These are phyloP conservation scores for Alternaria ventricosa DNA, from an alignment of 2,329 filamentous ascomycete species.

Conservation along the genomic window DNA sequence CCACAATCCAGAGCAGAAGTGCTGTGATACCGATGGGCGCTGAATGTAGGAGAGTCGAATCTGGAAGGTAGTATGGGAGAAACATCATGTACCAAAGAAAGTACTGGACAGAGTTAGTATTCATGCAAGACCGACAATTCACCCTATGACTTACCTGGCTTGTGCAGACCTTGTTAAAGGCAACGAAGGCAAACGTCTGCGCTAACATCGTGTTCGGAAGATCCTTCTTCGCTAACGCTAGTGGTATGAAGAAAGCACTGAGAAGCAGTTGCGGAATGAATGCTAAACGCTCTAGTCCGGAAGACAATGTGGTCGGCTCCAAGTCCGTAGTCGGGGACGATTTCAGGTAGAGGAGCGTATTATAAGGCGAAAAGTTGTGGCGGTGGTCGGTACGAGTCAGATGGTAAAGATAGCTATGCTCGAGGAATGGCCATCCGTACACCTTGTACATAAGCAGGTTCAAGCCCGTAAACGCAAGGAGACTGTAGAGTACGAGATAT, in stretches of 20 bases:
- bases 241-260: constrained; percentile 75
- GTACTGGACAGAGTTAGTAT: constrained; percentile 65
- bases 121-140: background rate
- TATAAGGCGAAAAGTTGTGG: constrained; percentile 98
- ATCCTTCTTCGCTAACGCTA: constrained; percentile 79
- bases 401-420: constrained; percentile 93
- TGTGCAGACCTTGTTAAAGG: constrained; percentile 99
- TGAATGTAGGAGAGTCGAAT: constrained; percentile 71
- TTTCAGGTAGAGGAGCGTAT: constrained; percentile 84
- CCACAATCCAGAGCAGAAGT: constrained; percentile 73
- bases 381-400: constrained; percentile 92
- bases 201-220: constrained; percentile 86
- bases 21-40: constrained; percentile 69
- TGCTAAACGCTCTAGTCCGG: constrained; percentile 75
- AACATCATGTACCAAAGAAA: constrained; percentile 98
- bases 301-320: constrained; percentile 47
- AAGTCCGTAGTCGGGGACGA: constrained; percentile 61
- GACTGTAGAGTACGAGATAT: constrained; percentile 67
- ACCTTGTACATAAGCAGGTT: constrained; percentile 80
- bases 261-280: constrained; percentile 89
- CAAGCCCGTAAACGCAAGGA: constrained; percentile 74
- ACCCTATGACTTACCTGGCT: constrained; percentile 74
- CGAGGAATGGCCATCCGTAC: constrained; percentile 78
- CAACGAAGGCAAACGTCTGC: constrained; percentile 96
- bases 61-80: constrained; percentile 86